A percentile compares a stretch with the other conserved stretches of the same genome.
Evolutionary conservation across 2,329 filamentous ascomycete species (phyloP).

Genomic region (Shiraia sp.): DNA sequence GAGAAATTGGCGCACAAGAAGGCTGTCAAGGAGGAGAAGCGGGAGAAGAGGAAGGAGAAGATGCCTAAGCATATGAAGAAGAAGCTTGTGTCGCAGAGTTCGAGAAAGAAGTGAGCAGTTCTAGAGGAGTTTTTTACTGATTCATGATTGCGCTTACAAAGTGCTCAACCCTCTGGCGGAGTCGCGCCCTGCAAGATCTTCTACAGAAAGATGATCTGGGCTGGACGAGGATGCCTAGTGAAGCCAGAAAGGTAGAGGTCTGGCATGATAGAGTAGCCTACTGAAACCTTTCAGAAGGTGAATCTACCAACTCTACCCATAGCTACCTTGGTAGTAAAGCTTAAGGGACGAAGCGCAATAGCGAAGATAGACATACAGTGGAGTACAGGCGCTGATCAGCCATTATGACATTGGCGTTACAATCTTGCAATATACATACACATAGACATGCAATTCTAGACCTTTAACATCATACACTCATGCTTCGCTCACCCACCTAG

Average conservation of each 20-base stretch:
- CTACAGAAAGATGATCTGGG: no score
- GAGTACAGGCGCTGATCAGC: no score
- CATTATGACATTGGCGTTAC: not conserved
- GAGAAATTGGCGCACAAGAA: slow-evolving; percentile 86
- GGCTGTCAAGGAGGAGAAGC: slow-evolving; percentile 92
- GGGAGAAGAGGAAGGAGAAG: slow-evolving; percentile 90
- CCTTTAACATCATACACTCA: not conserved
- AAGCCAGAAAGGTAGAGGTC: no score
- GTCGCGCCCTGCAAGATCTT: no score
- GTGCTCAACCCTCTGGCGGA: not conserved
- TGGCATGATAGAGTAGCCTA: no score
- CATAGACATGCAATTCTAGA: not conserved
- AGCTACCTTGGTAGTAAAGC: not conserved
- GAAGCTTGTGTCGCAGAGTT: slow-evolving; percentile 69
- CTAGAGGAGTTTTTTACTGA: not conserved
- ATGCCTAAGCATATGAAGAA: slow-evolving; percentile 98
- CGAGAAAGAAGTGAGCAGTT: slow-evolving; percentile 60
- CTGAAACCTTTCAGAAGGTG: no score
- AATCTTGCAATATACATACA: no score
- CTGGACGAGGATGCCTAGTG: no score
- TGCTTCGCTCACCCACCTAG: not conserved
- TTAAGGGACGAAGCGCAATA: not conserved
- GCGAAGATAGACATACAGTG: not conserved
- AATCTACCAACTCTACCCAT: not conserved
- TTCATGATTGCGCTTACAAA: not conserved